These are phyloP conservation scores for Thraustochytrium striatum DNA, from an alignment of 352 stramenopile species.

Conservation along the genomic window DNA sequence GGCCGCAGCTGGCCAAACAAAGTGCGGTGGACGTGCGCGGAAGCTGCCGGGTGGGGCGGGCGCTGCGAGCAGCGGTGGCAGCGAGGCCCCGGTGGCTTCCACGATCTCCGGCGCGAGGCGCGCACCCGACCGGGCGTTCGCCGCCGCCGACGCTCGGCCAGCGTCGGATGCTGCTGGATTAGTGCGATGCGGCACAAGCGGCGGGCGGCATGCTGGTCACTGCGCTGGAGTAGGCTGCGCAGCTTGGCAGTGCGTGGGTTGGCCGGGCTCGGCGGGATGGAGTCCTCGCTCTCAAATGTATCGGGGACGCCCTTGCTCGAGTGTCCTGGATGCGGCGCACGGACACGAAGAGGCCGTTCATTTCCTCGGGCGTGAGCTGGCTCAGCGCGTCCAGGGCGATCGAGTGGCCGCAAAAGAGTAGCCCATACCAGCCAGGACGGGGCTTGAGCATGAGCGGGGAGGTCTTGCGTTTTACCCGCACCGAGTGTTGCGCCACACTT, in stretches of 20 bases:
- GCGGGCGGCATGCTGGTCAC: neutral
- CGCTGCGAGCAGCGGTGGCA: too few species aligned
- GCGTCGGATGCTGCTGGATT: slow-evolving; percentile 6
- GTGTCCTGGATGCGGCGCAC: neutral
- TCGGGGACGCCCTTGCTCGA: slow-evolving; percentile 1
- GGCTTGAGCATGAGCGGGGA: slow-evolving; percentile 4
- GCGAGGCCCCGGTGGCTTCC: too few species aligned
- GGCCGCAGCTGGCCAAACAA: too few species aligned
- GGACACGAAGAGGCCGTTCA: slow-evolving; percentile 21
- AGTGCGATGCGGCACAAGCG: slow-evolving; percentile 28
- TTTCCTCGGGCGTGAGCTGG: slow-evolving; percentile 18
- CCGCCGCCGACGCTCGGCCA: too few species aligned
- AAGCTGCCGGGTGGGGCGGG: too few species aligned
- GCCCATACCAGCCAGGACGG: slow-evolving; percentile 1
- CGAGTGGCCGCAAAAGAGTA: slow-evolving; percentile 16
- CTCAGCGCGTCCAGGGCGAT: neutral
- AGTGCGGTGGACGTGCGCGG: too few species aligned
- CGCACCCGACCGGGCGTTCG: too few species aligned
- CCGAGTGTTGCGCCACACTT: slow-evolving; percentile 25
- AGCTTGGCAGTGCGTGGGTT: slow-evolving; percentile 31
- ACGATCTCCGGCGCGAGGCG: too few species aligned
- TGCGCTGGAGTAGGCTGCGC: neutral
- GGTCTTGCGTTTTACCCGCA: slow-evolving; percentile 27
- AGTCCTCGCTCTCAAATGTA: slow-evolving; percentile 6
- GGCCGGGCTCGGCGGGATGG: neutral